Evolutionary conservation across 140 eudicot species (phyloP).

Genomic region (Oenanthe javanica): DNA sequence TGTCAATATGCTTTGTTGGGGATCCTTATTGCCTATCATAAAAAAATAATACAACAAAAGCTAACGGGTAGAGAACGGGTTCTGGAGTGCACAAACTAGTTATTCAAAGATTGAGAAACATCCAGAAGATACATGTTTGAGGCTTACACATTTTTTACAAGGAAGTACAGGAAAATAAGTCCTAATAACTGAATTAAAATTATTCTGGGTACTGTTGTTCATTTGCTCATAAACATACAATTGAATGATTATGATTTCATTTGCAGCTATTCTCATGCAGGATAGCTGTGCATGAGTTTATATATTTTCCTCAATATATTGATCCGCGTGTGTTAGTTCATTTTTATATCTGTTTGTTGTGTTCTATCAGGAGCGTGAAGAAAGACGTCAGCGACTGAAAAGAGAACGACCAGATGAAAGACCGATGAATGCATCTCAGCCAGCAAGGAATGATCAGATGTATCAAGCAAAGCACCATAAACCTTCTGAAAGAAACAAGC

Average conservation of each 20-base stretch:
- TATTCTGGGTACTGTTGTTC: neutral
- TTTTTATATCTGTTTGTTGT: slow-evolving; percentile 12
- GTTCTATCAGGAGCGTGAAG: slow-evolving; percentile 86
- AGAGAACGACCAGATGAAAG: slow-evolving; percentile 84
- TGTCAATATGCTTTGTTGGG: neutral
- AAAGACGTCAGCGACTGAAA: slow-evolving; percentile 66
- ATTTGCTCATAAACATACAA: neutral
- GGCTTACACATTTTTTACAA: neutral
- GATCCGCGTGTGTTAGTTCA: neutral
- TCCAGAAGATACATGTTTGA: neutral
- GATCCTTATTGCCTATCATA: neutral
- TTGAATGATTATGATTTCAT: neutral
- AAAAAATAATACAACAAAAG: neutral
- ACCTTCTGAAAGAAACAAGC: slow-evolving; percentile 57
- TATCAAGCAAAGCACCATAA: slow-evolving; percentile 51
- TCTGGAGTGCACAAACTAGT: neutral
- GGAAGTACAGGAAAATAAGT: neutral
- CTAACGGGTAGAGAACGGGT: neutral
- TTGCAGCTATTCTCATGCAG: neutral
- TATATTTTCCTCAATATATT: neutral
- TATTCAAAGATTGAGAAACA: neutral
- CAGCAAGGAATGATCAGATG: slow-evolving; percentile 40
- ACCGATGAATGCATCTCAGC: slow-evolving; percentile 40
- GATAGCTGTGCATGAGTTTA: slow-evolving; percentile 1
- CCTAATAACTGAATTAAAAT: neutral